These are phyloP conservation scores for Cercospora janseana DNA, from an alignment of 2,329 filamentous ascomycete species.

Conservation along the genomic window DNA sequence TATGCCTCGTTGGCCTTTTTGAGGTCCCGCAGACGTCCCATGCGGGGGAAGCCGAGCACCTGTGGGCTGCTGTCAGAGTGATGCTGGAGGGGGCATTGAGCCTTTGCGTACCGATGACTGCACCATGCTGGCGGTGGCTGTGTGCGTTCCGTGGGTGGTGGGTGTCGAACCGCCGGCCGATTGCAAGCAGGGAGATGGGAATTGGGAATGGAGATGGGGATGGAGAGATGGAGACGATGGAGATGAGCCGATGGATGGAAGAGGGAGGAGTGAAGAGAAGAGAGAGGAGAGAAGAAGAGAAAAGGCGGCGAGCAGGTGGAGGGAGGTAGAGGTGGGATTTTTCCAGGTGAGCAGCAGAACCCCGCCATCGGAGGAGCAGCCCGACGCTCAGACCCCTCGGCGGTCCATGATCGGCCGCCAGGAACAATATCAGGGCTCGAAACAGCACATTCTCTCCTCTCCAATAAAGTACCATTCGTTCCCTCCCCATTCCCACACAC, in stretches of 20 bases:
- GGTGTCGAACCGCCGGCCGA: slow-evolving; percentile 1
- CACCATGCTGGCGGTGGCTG: slow-evolving; percentile 44
- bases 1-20: slow-evolving; percentile 99
- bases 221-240: neutral
- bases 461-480: neutral
- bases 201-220: too few relatives aligned
- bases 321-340: neutral
- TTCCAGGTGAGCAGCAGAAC: slow-evolving; percentile 5
- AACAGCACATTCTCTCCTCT: neutral
- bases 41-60: slow-evolving; percentile 96
- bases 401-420: neutral
- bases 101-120: slow-evolving; percentile 49
- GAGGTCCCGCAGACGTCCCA: slow-evolving; percentile 97
- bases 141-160: neutral
- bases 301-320: neutral
- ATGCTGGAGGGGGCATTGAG: neutral
- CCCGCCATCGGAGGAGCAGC: slow-evolving; percentile 11
- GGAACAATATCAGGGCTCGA: slow-evolving; percentile 6
- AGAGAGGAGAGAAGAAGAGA: neutral
- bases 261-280: neutral
- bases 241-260: neutral
- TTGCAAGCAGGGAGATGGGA: slow-evolving; percentile 5
- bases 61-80: slow-evolving; percentile 30
- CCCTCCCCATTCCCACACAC: neutral
- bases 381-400: neutral